Base-by-base conservation (phyloP, 2,329 filamentous ascomycete genomes). In the Fusarium anthophilum region DNA sequence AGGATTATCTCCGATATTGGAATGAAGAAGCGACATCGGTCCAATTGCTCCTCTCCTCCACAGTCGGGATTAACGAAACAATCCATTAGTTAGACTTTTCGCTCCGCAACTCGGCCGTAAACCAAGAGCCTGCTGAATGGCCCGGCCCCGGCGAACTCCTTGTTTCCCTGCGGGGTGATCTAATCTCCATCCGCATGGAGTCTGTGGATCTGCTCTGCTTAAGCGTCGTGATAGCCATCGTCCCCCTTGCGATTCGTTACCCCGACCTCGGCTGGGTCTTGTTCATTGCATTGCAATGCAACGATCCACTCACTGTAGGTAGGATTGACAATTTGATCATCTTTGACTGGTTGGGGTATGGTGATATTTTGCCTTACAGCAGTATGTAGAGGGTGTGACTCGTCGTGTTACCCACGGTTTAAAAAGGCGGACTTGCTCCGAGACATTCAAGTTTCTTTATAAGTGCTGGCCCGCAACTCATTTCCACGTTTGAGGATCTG, bases 191-290 rank as follows among this genome's bases (percentile, higher is more conserved):
- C 37, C 41, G 48, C 43, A 61, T 47, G 62, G 35, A 59, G 45
- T 47, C 13, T 45, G 61, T 65, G 55, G 68, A 62, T 48, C 61
- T 43, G 41, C 51, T 63, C 26, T 44, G 44, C n/a, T 48, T 51
- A 41, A 65, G 57, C 51, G 51, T 65, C 55, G 59, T 50, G 58
- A 44, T 64, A 43, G 48, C n/a, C 44, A 70, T 64, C 26, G 38
- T 69, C 48, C 50, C 37, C 45, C 63, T 38, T 62, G 63, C 26
- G 43, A 59, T 50, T 58, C 45, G 20, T 39, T 44, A 66, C 51
- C 56, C 72, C 72, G 73, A 75, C 73, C 72, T 75, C 72, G 72
- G 73, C 66, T 75, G 61, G 55, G 63, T 37, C 43, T 53, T 60
- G 13, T 41, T 26, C 45, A 32, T 24, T 50, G 20, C 39, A 35